Conservation (phyloP, 2,329 filamentous ascomycete species). For the Cyphellophora europaea region DNA sequence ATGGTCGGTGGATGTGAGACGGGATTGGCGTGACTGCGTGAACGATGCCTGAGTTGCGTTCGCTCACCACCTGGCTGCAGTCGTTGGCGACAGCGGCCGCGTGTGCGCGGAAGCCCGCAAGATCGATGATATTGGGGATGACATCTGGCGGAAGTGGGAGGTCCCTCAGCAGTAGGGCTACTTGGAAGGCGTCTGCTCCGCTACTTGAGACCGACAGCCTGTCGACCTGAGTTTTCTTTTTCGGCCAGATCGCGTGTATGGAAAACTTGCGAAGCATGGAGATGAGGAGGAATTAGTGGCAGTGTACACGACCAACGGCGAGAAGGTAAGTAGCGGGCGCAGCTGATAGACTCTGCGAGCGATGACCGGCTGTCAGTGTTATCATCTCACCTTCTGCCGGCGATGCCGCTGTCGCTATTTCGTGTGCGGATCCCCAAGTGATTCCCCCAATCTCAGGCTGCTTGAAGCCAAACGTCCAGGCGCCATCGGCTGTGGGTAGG, state of each 20-base stretch:
- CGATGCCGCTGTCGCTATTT: too few species aligned
- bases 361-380: too few species aligned
- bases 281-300: too few species aligned
- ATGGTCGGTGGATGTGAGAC: background rate
- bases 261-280: background rate
- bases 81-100: background rate
- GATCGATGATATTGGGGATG: slow-evolving; percentile 1
- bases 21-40: slow-evolving; percentile 3
- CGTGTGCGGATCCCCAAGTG: too few species aligned
- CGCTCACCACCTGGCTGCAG: background rate
- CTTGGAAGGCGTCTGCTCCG: background rate
- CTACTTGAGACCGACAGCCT: background rate
- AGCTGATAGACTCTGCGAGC: too few species aligned
- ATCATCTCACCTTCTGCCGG: too few species aligned
- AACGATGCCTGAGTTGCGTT: slow-evolving; percentile 1
- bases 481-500: too few species aligned
- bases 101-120: background rate
- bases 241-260: background rate
- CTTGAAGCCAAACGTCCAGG: too few species aligned
- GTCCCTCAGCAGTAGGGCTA: background rate
- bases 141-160: background rate
- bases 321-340: too few species aligned
- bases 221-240: background rate
- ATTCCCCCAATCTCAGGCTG: too few species aligned
- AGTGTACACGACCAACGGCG: too few species aligned